Evolutionary conservation across 2,329 filamentous ascomycete genomes (phyloP).

Genomic region (Nannizzia gypsea): DNA sequence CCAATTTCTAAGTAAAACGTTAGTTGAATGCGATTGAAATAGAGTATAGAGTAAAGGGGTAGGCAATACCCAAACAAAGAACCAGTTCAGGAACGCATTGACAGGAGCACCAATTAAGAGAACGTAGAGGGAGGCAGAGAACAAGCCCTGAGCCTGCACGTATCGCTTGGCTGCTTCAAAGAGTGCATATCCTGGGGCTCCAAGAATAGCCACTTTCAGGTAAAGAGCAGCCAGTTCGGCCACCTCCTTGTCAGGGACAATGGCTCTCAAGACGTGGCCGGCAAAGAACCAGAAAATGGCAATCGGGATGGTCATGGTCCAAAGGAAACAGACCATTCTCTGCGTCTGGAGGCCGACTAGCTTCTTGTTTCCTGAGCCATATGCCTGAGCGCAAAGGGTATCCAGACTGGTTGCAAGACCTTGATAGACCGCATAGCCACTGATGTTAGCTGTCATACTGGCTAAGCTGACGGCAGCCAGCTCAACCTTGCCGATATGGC

Average conservation of each 20-base stretch:
- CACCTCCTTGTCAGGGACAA: constrained; percentile 61
- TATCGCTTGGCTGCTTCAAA: constrained; percentile 78
- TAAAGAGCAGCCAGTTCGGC: constrained; percentile 62
- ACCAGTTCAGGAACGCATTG: constrained; percentile 69
- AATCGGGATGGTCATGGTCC: constrained; percentile 60
- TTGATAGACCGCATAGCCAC: constrained; percentile 64
- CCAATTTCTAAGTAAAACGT: constrained; percentile 32
- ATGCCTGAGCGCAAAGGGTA: constrained; percentile 87
- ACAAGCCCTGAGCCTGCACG: constrained; percentile 78
- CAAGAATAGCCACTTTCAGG: constrained; percentile 55
- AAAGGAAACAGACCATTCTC: constrained; percentile 68
- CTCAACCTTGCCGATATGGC: constrained; percentile 59
- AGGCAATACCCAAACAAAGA: constrained; percentile 58
- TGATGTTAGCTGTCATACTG: constrained; percentile 71
- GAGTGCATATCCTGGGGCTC: constrained; percentile 61
- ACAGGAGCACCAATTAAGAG: constrained; percentile 71
- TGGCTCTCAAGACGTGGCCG: constrained; percentile 49
- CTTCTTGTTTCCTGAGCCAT: constrained; percentile 79
- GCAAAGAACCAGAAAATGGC: constrained; percentile 58
- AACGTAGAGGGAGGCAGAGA: constrained; percentile 70
- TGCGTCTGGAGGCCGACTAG: constrained; percentile 77
- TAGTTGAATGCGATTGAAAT: constrained; percentile 8
- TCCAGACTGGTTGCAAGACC: constrained; percentile 84
- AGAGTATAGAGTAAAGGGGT: neutral
- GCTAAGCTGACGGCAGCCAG: constrained; percentile 56